Conservation (phyloP, 2,329 filamentous ascomycete genomes). For the Paracamarosporium sp. region DNA sequence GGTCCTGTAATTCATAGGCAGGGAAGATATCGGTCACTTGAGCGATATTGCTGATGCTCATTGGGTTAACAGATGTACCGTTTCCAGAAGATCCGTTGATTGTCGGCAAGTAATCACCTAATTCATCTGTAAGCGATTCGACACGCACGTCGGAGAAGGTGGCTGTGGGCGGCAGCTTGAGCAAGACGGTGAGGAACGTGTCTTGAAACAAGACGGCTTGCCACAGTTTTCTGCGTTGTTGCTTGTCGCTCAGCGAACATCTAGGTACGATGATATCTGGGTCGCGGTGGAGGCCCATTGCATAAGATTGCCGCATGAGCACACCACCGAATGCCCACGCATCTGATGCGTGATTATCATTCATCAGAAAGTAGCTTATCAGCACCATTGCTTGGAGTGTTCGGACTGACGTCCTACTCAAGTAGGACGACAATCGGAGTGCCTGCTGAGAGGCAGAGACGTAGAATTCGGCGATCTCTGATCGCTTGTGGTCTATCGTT, state of each 20-base stretch:
- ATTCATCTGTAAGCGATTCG: constrained; percentile 73
- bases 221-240: constrained; percentile 81
- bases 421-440: constrained; percentile 75
- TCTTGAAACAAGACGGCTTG: constrained; percentile 82
- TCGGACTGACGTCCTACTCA: constrained; percentile 74
- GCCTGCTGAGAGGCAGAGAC: constrained; percentile 81
- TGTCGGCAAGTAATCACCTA: constrained; percentile 64
- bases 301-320: constrained; percentile 77
- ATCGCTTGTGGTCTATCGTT: constrained; percentile 65
- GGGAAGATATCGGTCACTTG: constrained; percentile 47
- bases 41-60: constrained; percentile 59
- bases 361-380: constrained; percentile 84
- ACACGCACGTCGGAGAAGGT: constrained; percentile 82
- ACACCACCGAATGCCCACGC: constrained; percentile 84
- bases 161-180: constrained; percentile 78
- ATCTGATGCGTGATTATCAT: constrained; percentile 83
- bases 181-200: constrained; percentile 78
- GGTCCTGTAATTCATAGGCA: constrained; percentile 46
- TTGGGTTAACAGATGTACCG: constrained; percentile 52
- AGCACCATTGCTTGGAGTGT: constrained; percentile 83
- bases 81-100: constrained; percentile 61
- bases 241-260: constrained; percentile 74
- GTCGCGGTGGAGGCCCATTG: constrained; percentile 81
- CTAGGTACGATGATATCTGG: constrained; percentile 74
- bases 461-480: constrained; percentile 82